Evolutionary conservation across 2,329 filamentous ascomycete species (phyloP).

Genomic region (Ophiostoma populinum): DNA sequence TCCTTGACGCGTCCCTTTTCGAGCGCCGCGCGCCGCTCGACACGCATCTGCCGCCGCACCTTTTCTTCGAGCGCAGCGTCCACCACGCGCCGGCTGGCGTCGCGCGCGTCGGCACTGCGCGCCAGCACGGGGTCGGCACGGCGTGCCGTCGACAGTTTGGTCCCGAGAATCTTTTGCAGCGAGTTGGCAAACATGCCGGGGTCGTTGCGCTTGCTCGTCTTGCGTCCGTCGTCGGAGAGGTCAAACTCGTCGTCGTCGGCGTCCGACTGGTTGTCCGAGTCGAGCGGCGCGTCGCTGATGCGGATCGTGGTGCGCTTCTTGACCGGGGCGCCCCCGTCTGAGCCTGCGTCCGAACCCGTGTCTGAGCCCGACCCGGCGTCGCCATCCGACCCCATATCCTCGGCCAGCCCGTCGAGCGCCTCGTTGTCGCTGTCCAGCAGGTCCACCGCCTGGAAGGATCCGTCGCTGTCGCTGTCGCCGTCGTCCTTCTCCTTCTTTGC

Average conservation of each 20-base stretch:
- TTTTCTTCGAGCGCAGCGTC: conserved; percentile 69
- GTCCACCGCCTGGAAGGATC: conserved; percentile 34
- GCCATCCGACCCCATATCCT: conserved; percentile 23
- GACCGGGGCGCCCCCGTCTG: conserved; percentile 9
- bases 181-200: conserved; percentile 81
- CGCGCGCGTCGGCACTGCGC: conserved; percentile 57
- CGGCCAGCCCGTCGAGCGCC: conserved; percentile 33
- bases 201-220: conserved; percentile 75
- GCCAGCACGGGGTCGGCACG: conserved; percentile 83
- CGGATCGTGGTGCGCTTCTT: neutral
- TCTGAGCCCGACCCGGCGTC: conserved; percentile 19
- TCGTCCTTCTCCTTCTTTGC: neutral
- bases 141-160: conserved; percentile 68
- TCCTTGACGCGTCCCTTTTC: conserved; percentile 84
- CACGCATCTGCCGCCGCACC: conserved; percentile 60
- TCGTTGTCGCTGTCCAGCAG: conserved; percentile 40
- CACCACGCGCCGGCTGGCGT: conserved; percentile 52
- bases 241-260: conserved; percentile 20
- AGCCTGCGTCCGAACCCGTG: conserved; percentile 20
- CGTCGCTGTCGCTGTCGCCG: conserved; percentile 16
- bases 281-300: conserved; percentile 13
- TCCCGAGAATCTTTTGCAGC: conserved; percentile 80
- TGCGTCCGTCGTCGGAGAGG: conserved; percentile 4
- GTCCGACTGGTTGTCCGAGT: conserved; percentile 18
- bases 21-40: conserved; percentile 60